phyloP scores from a whole-genome alignment of 192 early-diverging fungal species.

The Oehlia diaphana region DNA sequence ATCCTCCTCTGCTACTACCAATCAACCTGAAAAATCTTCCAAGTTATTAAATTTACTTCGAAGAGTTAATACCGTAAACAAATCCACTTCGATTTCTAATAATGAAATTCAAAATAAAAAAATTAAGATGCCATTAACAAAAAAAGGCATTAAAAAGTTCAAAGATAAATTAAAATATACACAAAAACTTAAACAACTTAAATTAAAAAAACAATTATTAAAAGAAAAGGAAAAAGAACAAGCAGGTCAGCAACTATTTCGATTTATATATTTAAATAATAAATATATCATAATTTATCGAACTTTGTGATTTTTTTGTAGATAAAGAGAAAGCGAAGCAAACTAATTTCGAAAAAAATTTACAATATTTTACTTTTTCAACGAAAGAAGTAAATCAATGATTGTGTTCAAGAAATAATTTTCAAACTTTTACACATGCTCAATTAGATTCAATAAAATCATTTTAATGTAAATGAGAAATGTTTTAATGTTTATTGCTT shows the following conservation, averaged over 20 bases:
- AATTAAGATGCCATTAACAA: constrained; percentile 3
- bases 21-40: neutral
- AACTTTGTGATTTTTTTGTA: neutral
- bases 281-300: neutral
- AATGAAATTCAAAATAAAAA: neutral
- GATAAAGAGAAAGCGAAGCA: neutral
- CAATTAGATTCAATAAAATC: too few relatives aligned
- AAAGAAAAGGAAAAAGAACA: neutral
- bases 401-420: too few relatives aligned
- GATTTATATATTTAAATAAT: neutral
- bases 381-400: neutral
- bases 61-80: neutral
- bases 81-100: neutral
- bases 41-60: neutral
- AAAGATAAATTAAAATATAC: constrained; percentile 5
- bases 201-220: neutral
- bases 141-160: constrained; percentile 5
- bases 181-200: neutral
- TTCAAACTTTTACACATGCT: too few relatives aligned
- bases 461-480: too few relatives aligned
- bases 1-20: neutral
- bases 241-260: neutral
- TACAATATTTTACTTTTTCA: constrained; percentile 6
- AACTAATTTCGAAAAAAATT: neutral
- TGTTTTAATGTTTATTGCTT: too few relatives aligned